Evolutionary conservation across 192 early-diverging fungal species (phyloP), one percentile per base, ranked within the genome.

Genomic region (Mortierella hygrophila): DNA sequence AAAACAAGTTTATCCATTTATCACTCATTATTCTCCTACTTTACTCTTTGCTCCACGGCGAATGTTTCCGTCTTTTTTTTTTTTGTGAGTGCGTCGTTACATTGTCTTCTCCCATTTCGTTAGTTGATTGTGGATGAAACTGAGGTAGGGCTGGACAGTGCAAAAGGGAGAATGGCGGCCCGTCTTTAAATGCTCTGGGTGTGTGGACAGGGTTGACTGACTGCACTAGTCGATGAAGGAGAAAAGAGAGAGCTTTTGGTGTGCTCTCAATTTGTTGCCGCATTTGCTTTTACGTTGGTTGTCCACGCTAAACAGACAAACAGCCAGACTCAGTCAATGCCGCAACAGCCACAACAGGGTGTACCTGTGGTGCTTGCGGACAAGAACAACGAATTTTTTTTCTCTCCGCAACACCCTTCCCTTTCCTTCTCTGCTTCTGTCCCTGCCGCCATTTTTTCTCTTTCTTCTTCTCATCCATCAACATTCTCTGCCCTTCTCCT

Each of bases 321-420:
- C 57, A 60, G 57, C 57, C n/a, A 60, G 57, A 60, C 57, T 23
- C 6, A 26, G n/a, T 10, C 21, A 26, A 9, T 10, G 0, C 21
- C 23, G 1, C 21, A 60, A 20, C 6, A 2, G 2, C 57, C n/a
- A 26, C 57, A 60, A 29, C 26, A 65, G 26, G 60, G 26, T 13
- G 29, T 10, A 15, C 15, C 13, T 46, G 10, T 46, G 44, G 13
- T 46, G 60, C 60, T 26, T 26, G 4, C 2, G 10, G 15, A 35
- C 29, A 13, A 60, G 9, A 4, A 65, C 32, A 65, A 35, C 6
- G 10, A 9, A 11, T 8, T 40, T 40, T 16, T 65, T 65, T 65
- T 35, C 60, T 26, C 55, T 65, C 60, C 29, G 60, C 60, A 65
- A 65, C 60, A 65, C 60, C 60, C 60, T 65, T 21, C 52, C n/a